Percentiles rank a stretch among this genome's conserved stretches.
phyloP scores from a whole-genome alignment of 768 basidiomycete species.

The Pleurotus eryngii region DNA sequence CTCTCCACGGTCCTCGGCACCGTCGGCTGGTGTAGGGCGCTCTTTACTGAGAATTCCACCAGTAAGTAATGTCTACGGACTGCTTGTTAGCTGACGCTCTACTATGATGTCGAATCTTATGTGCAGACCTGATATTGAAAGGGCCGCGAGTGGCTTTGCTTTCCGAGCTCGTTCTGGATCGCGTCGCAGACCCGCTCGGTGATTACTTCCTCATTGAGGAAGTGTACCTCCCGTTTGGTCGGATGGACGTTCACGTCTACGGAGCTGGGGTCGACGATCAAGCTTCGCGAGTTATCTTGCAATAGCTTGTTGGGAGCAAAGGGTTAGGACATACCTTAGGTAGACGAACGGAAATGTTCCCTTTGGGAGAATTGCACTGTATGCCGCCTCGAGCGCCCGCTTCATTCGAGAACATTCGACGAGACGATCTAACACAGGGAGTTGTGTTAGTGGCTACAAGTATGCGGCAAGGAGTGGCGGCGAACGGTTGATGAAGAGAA shows the following conservation, averaged over 20 bases:
- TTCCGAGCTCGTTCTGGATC: slow-evolving; percentile 63
- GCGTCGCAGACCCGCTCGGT: slow-evolving; percentile 72
- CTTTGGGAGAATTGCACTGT: slow-evolving; percentile 83
- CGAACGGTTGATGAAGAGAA: slow-evolving; percentile 95
- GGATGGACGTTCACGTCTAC: slow-evolving; percentile 99
- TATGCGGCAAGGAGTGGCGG: slow-evolving; percentile 37
- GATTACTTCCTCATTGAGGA: slow-evolving; percentile 86
- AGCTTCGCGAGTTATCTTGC: slow-evolving; percentile 34
- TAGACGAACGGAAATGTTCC: slow-evolving; percentile 91
- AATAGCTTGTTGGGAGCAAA: neutral
- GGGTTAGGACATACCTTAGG: slow-evolving; percentile 58
- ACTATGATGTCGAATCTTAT: neutral
- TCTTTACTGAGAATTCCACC: slow-evolving; percentile 46
- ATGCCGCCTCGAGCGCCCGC: slow-evolving; percentile 82
- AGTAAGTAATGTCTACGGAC: slow-evolving; percentile 54
- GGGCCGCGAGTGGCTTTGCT: slow-evolving; percentile 59
- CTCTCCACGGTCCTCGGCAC: slow-evolving; percentile 18
- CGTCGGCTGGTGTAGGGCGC: slow-evolving; percentile 24
- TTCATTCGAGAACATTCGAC: slow-evolving; percentile 89
- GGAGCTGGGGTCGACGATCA: slow-evolving; percentile 79
- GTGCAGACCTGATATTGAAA: slow-evolving; percentile 68
- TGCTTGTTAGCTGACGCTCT: neutral
- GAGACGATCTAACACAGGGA: slow-evolving; percentile 63
- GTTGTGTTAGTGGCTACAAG: neutral
- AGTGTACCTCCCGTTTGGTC: slow-evolving; percentile 95